A percentile compares a stretch with the other conserved stretches of the same genome.
phyloP scores from a whole-genome alignment of 1,284 basidiomycete genomes.

The Melampsora americana region DNA sequence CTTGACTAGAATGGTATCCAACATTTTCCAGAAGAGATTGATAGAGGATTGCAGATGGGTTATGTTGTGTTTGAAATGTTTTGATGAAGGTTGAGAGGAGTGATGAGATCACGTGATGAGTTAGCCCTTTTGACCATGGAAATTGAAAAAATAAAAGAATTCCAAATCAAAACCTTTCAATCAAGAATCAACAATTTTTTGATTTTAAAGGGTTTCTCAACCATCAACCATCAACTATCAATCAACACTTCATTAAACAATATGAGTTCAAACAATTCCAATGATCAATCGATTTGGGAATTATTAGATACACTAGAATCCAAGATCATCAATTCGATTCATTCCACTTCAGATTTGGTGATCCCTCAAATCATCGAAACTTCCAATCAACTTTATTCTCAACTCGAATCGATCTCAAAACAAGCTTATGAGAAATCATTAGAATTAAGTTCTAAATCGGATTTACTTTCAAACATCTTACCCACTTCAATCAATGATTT shows the following conservation, averaged over 20 bases:
- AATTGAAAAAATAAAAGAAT: too few species aligned
- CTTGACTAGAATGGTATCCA: too few species aligned
- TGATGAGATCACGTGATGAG: too few species aligned
- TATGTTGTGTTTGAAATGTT: too few species aligned
- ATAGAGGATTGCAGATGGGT: too few species aligned
- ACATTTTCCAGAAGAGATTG: too few species aligned
- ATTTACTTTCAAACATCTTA: neutral
- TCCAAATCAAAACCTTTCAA: too few species aligned
- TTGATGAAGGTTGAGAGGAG: too few species aligned
- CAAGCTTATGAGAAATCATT: constrained; percentile 5
- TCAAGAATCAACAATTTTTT: too few species aligned
- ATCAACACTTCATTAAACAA: neutral
- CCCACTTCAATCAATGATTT: neutral
- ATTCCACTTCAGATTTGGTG: constrained; percentile 1
- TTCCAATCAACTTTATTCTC: constrained; percentile 18
- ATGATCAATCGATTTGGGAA: constrained; percentile 29
- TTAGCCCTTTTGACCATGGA: too few species aligned
- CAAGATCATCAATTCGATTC: constrained; percentile 7
- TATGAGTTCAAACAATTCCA: neutral
- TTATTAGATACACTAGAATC: constrained; percentile 12
- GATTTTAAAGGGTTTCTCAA: too few species aligned
- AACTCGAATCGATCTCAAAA: neutral
- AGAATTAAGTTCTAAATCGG: neutral
- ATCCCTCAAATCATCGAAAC: constrained; percentile 16
- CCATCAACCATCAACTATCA: too few species aligned